Percentiles rank a stretch among this genome's conserved stretches.
Conservation (phyloP, 1,139 yeast genomes). For the Magnusiomyces suaveolens region DNA sequence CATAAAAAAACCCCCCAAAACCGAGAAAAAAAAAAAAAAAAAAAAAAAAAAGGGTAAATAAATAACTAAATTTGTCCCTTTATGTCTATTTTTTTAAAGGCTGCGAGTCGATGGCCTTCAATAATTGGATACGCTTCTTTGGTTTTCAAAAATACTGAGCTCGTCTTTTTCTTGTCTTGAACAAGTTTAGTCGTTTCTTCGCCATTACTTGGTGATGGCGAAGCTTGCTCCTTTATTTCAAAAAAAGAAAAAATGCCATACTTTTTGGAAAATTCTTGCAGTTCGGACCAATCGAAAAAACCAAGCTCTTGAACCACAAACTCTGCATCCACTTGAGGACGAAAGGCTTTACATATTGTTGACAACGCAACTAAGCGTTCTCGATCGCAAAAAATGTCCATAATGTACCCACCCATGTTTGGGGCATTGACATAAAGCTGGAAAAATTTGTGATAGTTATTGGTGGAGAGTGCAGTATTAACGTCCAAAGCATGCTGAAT, state of each 20-base stretch:
- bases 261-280: slow-evolving; percentile 36
- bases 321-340: slow-evolving; percentile 40
- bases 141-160: slow-evolving; percentile 31
- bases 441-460: slow-evolving; percentile 50
- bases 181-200: background rate
- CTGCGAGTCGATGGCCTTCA: slow-evolving; percentile 33
- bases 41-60: too few relatives aligned
- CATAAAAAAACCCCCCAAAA: too few relatives aligned
- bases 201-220: background rate
- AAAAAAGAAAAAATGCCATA: slow-evolving; percentile 30
- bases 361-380: slow-evolving; percentile 55
- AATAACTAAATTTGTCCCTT: slow-evolving; percentile 84
- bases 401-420: slow-evolving; percentile 35
- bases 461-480: slow-evolving; percentile 35
- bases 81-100: slow-evolving; percentile 65
- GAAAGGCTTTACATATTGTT: slow-evolving; percentile 50
- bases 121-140: slow-evolving; percentile 41
- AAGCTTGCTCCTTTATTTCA: slow-evolving; percentile 5
- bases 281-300: slow-evolving; percentile 34
- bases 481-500: slow-evolving; percentile 41
- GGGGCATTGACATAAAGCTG: slow-evolving; percentile 37
- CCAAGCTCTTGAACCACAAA: slow-evolving; percentile 43
- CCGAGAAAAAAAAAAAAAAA: too few relatives aligned
- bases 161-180: background rate
- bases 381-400: slow-evolving; percentile 42